Evolutionary conservation across 2,329 filamentous ascomycete species (phyloP).

Genomic region (Trichoderma harzianum): DNA sequence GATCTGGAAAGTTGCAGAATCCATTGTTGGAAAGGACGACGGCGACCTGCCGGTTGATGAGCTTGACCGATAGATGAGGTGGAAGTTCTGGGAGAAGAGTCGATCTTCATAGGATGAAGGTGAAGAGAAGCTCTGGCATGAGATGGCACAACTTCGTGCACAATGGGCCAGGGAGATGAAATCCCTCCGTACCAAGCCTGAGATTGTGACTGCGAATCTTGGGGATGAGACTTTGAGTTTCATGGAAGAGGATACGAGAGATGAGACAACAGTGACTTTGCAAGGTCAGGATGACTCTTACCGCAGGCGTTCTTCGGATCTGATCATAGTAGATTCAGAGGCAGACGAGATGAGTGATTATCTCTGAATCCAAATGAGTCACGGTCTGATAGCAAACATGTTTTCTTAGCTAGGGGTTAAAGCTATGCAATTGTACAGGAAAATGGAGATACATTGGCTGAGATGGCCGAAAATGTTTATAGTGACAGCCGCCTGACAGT

Average conservation of each 20-base stretch:
- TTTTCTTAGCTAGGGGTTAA: not conserved
- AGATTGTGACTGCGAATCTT: not conserved
- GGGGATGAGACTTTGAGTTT: not conserved
- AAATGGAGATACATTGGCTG: slow-evolving; percentile 2
- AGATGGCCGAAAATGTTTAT: not conserved
- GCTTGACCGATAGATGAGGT: slow-evolving; percentile 58
- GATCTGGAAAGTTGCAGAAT: slow-evolving; percentile 84
- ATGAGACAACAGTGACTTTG: not conserved
- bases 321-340: not conserved
- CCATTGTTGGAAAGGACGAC: slow-evolving; percentile 75
- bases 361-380: not conserved
- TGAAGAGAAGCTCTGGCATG: slow-evolving; percentile 23
- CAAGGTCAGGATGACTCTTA: not conserved
- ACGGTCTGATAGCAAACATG: not conserved
- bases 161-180: slow-evolving; percentile 14
- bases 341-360: not conserved
- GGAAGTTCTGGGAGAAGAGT: slow-evolving; percentile 32
- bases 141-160: slow-evolving; percentile 19
- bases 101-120: slow-evolving; percentile 33
- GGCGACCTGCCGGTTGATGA: slow-evolving; percentile 74
- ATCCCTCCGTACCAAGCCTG: not conserved
- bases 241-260: not conserved
- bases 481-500: not conserved
- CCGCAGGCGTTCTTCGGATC: not conserved
- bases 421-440: not conserved